Base-by-base conservation (phyloP, 2,329 filamentous ascomycete species). In the Fusarium cicatricum region DNA sequence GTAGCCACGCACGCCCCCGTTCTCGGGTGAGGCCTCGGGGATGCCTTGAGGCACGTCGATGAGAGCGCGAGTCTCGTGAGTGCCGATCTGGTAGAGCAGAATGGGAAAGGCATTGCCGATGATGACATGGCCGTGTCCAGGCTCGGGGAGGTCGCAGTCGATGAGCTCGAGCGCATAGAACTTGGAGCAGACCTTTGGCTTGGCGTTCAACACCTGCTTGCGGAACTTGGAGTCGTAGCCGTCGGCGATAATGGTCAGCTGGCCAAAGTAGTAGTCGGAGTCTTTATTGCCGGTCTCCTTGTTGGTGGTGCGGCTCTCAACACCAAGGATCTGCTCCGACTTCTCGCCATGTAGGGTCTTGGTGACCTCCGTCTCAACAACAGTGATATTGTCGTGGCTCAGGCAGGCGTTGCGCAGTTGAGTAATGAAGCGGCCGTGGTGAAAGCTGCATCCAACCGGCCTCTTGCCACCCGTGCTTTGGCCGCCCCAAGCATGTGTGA, bases 81-180 rank as follows among this genome's bases (percentile, higher is more conserved):
- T 90, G 71, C 95, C 94, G 72, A 99, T 99, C 78, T 98, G 95
- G 80, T 99, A 99, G 54, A 99, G 85, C 19, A 99, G 86, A 29
- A 97, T 86, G 1, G 95, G 94, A 58, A 74, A 81, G 39, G 85
- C 84, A 61, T 91, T 85, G 67, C 89, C 89, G 59, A 99, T 90
- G 49, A 97, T 82, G 62, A 99, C 94, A 75, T 96, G 92, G 16
- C 94, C 95, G 72, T 91, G 91, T 59, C 87, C 80, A 2, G 87
- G 85, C 46, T 84, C 81, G 2, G 92, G 91, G 10, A 98, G 84
- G 19, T 88, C 82, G 52, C 90, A 91, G 74, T 98, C 93, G 70
- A 95, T 90, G 60, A 99, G 84, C 74, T 99, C 94, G 29, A 99
- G 84, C 11, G 89, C 95, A 79, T 91, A 98, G 79, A 99, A 99